phyloP scores from a whole-genome alignment of 2,329 filamentous ascomycete species.

The Trichoderma atroviride region DNA sequence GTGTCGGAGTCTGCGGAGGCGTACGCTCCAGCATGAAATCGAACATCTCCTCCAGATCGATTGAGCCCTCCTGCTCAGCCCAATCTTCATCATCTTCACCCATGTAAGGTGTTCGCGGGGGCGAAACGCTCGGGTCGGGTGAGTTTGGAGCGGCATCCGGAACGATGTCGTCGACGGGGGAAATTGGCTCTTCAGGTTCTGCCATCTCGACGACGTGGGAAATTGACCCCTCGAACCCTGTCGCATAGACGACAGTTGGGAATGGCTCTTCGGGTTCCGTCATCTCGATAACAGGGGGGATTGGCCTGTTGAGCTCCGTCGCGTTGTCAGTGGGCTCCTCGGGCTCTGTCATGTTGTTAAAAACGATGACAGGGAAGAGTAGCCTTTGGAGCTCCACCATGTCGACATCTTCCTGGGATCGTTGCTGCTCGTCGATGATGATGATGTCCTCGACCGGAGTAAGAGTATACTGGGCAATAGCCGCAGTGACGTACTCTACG shows the following conservation, averaged over 20 bases:
- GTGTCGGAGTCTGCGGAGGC: background rate
- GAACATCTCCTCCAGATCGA: background rate
- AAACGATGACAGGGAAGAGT: constrained; percentile 4
- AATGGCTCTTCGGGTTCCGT: constrained; percentile 1
- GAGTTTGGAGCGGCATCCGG: constrained; percentile 17
- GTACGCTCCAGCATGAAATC: background rate
- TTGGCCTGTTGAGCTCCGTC: constrained; percentile 17
- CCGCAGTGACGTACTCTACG: constrained; percentile 23
- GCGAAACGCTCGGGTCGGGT: background rate
- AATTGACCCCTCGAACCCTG: background rate
- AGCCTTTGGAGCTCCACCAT: constrained; percentile 19
- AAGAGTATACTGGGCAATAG: constrained; percentile 21
- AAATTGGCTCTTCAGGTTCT: constrained; percentile 4
- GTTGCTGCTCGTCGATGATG: constrained; percentile 19
- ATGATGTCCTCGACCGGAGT: constrained; percentile 1
- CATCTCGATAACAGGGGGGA: constrained; percentile 2
- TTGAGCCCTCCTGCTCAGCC: background rate
- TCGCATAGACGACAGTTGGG: constrained; percentile 10
- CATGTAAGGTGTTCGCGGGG: constrained; percentile 17
- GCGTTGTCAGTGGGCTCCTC: constrained; percentile 12
- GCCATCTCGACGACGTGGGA: constrained; percentile 4
- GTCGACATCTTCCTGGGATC: constrained; percentile 8
- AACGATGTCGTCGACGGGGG: constrained; percentile 20
- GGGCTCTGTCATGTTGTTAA: constrained; percentile 19
- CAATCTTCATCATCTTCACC: constrained; percentile 21